Evolutionary conservation across 768 basidiomycete species (phyloP).

Genomic region (Suillus cothurnatus): DNA sequence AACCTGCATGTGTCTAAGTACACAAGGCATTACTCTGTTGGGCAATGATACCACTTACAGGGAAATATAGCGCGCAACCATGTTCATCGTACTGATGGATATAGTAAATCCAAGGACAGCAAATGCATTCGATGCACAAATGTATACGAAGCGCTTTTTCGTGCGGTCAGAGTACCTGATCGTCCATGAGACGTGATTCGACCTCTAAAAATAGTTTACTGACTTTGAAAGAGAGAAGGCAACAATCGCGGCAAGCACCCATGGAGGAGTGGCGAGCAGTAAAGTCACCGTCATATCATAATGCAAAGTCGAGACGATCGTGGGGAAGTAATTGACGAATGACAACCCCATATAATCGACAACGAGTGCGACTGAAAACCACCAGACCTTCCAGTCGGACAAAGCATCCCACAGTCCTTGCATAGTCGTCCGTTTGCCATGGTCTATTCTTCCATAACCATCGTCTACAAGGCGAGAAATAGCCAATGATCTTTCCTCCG

Average conservation of each 20-base stretch:
- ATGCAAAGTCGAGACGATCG: constrained; percentile 27
- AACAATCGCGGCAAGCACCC: constrained; percentile 30
- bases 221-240: constrained; percentile 28
- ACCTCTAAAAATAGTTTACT: not conserved
- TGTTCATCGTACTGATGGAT: constrained; percentile 60
- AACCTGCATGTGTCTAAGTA: constrained; percentile 44
- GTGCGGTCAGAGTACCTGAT: constrained; percentile 65
- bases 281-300: constrained; percentile 40
- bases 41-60: constrained; percentile 40
- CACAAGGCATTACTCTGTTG: not conserved
- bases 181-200: constrained; percentile 3
- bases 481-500: constrained; percentile 53
- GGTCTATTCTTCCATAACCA: constrained; percentile 59
- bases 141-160: constrained; percentile 71
- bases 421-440: constrained; percentile 26
- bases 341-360: constrained; percentile 53
- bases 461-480: constrained; percentile 61
- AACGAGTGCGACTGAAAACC: constrained; percentile 28
- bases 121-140: constrained; percentile 47
- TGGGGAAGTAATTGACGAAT: constrained; percentile 53
- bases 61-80: constrained; percentile 60
- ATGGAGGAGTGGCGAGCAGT: constrained; percentile 44
- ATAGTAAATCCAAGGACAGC: constrained; percentile 69
- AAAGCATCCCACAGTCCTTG: constrained; percentile 57
- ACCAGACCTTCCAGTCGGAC: constrained; percentile 70